These are phyloP conservation scores for Triticum aestivum DNA, from an alignment of 176 grass and related monocot species.

Conservation along the genomic window IWGSC_CS_RefSeq_v2.1 NC_057797.1:120069698-120070197, in stretches of 20 bases:
- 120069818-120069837: not conserved
- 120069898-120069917: not conserved
- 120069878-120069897: not conserved
- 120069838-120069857: not conserved
- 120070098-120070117: conserved; percentile 8
- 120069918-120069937: not conserved
- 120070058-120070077: not conserved
- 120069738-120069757: not conserved
- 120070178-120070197: conserved; percentile 92
- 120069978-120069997: not conserved
- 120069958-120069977: not conserved
- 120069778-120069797: not conserved
- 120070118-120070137: conserved; percentile 95
- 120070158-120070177: conserved; percentile 88
- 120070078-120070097: not conserved
- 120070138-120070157: conserved; percentile 84
- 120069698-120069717: not conserved
- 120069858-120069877: not conserved
- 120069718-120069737: not conserved
- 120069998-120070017: not conserved
- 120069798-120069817: not conserved
- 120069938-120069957: not conserved
- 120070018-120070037: not conserved
- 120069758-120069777: not conserved
- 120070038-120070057: not conserved